phyloP scores from a whole-genome alignment of 495 filamentous ascomycete species.

The Parmelia sp. region DNA sequence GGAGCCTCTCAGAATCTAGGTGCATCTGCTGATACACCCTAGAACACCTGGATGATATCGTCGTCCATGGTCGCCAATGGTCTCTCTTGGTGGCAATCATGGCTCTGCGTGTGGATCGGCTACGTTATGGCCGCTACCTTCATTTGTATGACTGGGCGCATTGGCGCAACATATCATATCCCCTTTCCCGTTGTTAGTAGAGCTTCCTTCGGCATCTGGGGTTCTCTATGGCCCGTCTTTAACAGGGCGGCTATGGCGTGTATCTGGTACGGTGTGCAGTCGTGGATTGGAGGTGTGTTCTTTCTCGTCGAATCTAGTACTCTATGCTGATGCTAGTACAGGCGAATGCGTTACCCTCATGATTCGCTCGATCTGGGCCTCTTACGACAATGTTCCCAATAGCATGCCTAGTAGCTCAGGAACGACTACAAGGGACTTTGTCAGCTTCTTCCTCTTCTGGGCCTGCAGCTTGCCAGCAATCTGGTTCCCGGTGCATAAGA shows the following conservation, averaged over 20 bases:
- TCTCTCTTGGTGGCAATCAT: slow-evolving; percentile 92
- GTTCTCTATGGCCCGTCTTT: slow-evolving; percentile 82
- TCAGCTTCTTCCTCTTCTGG: slow-evolving; percentile 85
- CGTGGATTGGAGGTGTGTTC: slow-evolving; percentile 67
- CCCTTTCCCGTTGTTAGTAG: slow-evolving; percentile 75
- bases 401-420: slow-evolving; percentile 57
- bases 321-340: slow-evolving; percentile 19
- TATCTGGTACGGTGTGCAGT: slow-evolving; percentile 83
- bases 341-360: slow-evolving; percentile 73
- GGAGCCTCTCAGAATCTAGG: background rate
- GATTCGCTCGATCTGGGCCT: slow-evolving; percentile 76
- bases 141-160: slow-evolving; percentile 72
- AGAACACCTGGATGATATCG: slow-evolving; percentile 96
- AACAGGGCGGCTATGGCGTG: slow-evolving; percentile 84
- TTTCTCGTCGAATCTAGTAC: slow-evolving; percentile 6
- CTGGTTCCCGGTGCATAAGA: slow-evolving; percentile 58
- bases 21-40: slow-evolving; percentile 13
- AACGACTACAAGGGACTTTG: slow-evolving; percentile 67
- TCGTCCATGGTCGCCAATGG: slow-evolving; percentile 73
- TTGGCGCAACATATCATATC: slow-evolving; percentile 85
- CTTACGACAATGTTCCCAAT: slow-evolving; percentile 60
- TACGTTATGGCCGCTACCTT: slow-evolving; percentile 72
- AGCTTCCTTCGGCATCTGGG: slow-evolving; percentile 80
- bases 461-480: slow-evolving; percentile 71
- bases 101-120: slow-evolving; percentile 82